Base-by-base conservation (phyloP, 108 stramenopile species). In the Cyclostephanos invisitatus region DNA sequence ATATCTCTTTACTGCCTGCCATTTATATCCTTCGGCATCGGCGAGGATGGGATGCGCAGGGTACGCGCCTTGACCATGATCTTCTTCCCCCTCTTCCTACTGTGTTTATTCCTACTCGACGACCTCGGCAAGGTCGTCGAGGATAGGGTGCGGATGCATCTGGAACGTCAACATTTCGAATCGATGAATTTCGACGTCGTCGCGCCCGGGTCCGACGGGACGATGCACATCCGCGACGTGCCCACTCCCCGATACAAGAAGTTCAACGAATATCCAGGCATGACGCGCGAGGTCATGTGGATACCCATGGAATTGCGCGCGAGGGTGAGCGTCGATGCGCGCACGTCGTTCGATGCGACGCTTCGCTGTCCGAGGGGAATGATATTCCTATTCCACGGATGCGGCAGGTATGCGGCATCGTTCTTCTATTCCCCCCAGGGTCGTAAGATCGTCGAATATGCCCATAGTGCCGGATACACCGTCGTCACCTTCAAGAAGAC, bases 341-440 rank as follows among this genome's bases (percentile, higher is more conserved):
- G 12, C 0, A 55, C 36, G 14, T 21, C 35, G 51, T 49, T 64
- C 38, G 65, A 68, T 22, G 71, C 71, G 9, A 61, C 49, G 61
- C 61, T 78, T 49, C 62, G 42, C 20, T 77, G 80, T 62, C 80
- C 75, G 0, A 32, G 70, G 62, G 80, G 80, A 1, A 54, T 81
- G 5, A 29, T 81, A 2, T 81, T 81, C 44, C 38, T 81, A n/a
- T 81, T 77, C 46, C 80, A 81, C 46, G 80, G 80, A 15, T 81
- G 80, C 48, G 42, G 46, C 3, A 28, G 80, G 25, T 77, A 76
- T 25, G 80, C 80, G 2, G 70, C 70, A 8, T 72, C 70, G 7
- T 81, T 81, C 59, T 81, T 71, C 56, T 81, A 81, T 47, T 71
- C 69, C 49, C 80, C 80, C 11, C 80, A 81, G 57, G 80, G 80